phyloP scores from a whole-genome alignment of 345 rosid species.

The Brassica incana region DNA sequence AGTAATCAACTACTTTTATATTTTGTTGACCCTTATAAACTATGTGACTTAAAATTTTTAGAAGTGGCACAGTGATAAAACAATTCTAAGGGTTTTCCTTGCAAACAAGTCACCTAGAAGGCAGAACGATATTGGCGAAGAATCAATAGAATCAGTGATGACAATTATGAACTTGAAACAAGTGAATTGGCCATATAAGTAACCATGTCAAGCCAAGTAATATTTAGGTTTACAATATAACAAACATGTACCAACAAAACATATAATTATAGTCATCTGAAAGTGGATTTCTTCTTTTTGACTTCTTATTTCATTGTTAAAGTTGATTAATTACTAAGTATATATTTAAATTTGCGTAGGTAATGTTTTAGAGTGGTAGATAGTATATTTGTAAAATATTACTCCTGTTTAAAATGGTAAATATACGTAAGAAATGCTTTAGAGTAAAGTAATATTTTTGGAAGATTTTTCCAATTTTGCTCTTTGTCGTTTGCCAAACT shows the following conservation, averaged over 20 bases:
- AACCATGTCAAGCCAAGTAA: neutral
- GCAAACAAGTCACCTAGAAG: neutral
- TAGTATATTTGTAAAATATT: neutral
- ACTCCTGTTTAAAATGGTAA: neutral
- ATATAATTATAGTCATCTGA: neutral
- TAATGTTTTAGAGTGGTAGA: neutral
- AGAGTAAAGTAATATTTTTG: neutral
- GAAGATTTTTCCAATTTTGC: neutral
- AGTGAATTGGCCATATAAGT: neutral
- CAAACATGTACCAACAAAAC: neutral
- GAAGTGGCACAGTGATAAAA: neutral
- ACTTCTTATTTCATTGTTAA: neutral
- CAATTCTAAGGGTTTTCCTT: neutral
- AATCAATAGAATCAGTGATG: neutral
- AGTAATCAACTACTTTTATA: constrained; percentile 27
- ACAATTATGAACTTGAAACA: neutral
- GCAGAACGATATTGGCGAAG: neutral
- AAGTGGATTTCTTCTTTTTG: neutral
- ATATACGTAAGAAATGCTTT: no score
- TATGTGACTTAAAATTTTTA: constrained; percentile 10
- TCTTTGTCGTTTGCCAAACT: neutral
- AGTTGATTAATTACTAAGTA: neutral
- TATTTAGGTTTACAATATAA: neutral
- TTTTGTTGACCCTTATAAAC: constrained; percentile 27
- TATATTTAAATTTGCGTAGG: neutral